These are phyloP conservation scores for Sugiyamaella paludigena DNA, from an alignment of 1,139 yeast genomes.

Conservation along the genomic window DNA sequence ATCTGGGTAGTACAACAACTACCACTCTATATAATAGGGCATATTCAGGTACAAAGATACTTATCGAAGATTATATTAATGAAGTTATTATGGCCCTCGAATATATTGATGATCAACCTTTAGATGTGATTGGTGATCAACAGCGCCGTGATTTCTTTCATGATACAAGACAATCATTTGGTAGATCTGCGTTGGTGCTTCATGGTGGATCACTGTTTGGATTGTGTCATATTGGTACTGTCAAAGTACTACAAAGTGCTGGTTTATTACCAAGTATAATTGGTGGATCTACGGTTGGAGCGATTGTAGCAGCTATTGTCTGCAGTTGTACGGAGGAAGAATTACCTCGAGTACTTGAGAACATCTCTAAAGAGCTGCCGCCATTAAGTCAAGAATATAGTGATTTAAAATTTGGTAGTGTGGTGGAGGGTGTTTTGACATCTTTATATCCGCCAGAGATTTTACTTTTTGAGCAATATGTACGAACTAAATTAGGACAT, in stretches of 20 bases:
- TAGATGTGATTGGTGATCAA: conserved; percentile 38
- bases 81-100: conserved; percentile 73
- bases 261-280: conserved; percentile 79
- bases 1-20: conserved; percentile 88
- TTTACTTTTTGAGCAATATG: conserved; percentile 72
- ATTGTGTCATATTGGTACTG: conserved; percentile 88
- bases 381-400: conserved; percentile 34
- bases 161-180: conserved; percentile 85
- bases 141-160: conserved; percentile 80
- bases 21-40: conserved; percentile 76
- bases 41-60: conserved; percentile 79
- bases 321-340: conserved; percentile 66
- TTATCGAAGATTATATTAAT: conserved; percentile 81
- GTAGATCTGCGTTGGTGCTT: conserved; percentile 81
- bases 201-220: conserved; percentile 97
- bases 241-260: conserved; percentile 70
- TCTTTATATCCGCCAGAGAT: conserved; percentile 88
- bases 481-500: conserved; percentile 72
- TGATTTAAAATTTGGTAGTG: conserved; percentile 31
- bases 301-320: conserved; percentile 83
- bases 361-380: conserved; percentile 45
- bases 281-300: conserved; percentile 94
- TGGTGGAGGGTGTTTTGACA: conserved; percentile 39
- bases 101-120: conserved; percentile 39
- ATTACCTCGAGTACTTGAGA: conserved; percentile 39